Base-by-base conservation (phyloP, 2,329 filamentous ascomycete species). In the Lomentospora prolificans region DNA sequence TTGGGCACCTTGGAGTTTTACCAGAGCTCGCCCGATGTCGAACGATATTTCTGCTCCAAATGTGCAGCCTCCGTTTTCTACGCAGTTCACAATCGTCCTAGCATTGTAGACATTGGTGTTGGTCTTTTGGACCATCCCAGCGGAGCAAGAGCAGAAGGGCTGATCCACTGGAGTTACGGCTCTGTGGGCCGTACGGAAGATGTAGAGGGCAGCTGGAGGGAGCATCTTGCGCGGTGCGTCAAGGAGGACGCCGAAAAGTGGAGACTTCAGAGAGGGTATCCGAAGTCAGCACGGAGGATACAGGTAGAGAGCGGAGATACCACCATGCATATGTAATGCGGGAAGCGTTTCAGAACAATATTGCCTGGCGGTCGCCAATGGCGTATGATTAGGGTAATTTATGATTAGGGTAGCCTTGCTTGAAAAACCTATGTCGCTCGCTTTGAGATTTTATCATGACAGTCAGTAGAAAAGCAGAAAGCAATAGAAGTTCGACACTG, bases 11-110 rank as follows among this genome's bases (percentile, higher is more conserved):
- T 79, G 3, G 61, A 65, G 0, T 69, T 70, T 27, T 76, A 75
- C 59, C 60, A 61, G 7, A 77, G 74, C 51, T 76, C 74, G 0
- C 63, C 69, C 0, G 69, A 68, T 12, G 72, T 76, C 0, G 69
- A 75, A 56, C 64, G 76, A 1, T 79, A 76, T 57, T 78, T 75
- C 58, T 80, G 76, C 62, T 69, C 68, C 0, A 65, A 59, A 1
- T 80, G 77, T 63, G 75, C 74, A 0, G 75, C 76, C 0, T 64
- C 60, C 9, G 66, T 78, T 0, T 78, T 79, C 55, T 79, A 75
- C 57, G 67, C 70, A 0, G 62, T 61, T 0, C 70, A 75, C 14
- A 62, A 67, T 3, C 64, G 72, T 2, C 66, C 70, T 0, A 65
- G 71, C 0, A 58, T 73, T 6, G 63, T 77, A 1, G 72, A 78